Percentiles rank a stretch among this genome's conserved stretches.
Conservation (phyloP, 768 basidiomycete genomes). For the Macrolepiota fuliginosa region DNA sequence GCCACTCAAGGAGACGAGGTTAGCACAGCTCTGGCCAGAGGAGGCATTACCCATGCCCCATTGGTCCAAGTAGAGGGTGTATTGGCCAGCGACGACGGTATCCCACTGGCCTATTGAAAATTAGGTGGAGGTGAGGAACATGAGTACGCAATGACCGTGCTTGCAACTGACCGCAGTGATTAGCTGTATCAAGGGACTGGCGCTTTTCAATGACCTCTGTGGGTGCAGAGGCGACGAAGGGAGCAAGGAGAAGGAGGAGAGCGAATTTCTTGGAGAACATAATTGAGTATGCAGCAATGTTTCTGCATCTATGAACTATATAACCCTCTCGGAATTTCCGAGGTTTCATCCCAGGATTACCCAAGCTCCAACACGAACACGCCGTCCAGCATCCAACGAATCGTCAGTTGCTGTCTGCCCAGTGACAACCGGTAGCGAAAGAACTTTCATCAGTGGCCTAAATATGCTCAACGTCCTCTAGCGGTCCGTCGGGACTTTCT, state of each 20-base stretch:
- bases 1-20: slow-evolving; percentile 39
- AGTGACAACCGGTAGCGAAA: not conserved
- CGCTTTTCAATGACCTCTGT: slow-evolving; percentile 24
- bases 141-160: not conserved
- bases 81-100: slow-evolving; percentile 38
- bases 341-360: slow-evolving; percentile 6
- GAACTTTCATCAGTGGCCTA: not conserved
- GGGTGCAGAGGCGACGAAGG: slow-evolving; percentile 30
- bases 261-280: slow-evolving; percentile 27
- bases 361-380: slow-evolving; percentile 1
- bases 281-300: not conserved
- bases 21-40: slow-evolving; percentile 52
- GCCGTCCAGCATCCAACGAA: not conserved
- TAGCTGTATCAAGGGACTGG: slow-evolving; percentile 32
- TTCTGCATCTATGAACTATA: not conserved
- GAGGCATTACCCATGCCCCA: slow-evolving; percentile 38
- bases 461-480: not conserved
- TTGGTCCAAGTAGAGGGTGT: slow-evolving; percentile 49
- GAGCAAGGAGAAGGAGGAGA: slow-evolving; percentile 25
- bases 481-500: not conserved
- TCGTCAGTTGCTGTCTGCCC: not conserved
- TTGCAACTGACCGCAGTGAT: slow-evolving; percentile 32
- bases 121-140: not conserved
- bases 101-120: slow-evolving; percentile 49
- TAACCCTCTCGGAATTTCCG: slow-evolving; percentile 1